A percentile compares a stretch with the other conserved stretches of the same genome.
phyloP scores from a whole-genome alignment of 495 filamentous ascomycete genomes.

The Arthonia radiata region DNA sequence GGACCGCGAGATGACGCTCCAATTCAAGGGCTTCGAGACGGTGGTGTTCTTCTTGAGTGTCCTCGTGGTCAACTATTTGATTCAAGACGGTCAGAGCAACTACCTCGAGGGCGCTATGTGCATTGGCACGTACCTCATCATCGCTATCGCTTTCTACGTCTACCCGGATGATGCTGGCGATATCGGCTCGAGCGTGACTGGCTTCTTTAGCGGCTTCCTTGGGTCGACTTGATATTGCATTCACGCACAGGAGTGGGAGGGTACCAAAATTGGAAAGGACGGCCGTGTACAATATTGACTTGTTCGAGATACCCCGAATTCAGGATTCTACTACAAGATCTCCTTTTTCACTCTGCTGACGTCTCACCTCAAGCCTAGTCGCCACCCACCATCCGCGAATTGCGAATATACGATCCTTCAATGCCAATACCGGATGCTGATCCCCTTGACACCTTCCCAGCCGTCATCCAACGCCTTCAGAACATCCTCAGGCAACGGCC shows the following conservation, averaged over 20 bases:
- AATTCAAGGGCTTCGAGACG: slow-evolving; percentile 84
- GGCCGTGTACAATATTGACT: too few species aligned
- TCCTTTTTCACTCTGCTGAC: too few species aligned
- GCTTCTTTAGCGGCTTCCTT: too few species aligned
- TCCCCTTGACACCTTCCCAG: slow-evolving; percentile 26
- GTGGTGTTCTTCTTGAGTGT: slow-evolving; percentile 80
- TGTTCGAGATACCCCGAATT: too few species aligned
- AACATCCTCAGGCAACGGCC: slow-evolving; percentile 20
- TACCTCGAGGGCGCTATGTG: slow-evolving; percentile 90
- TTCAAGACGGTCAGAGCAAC: slow-evolving; percentile 85
- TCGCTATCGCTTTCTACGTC: slow-evolving; percentile 72
- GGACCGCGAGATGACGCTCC: slow-evolving; percentile 60
- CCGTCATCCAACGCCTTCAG: slow-evolving; percentile 19
- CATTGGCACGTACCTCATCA: slow-evolving; percentile 57
- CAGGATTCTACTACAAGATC: too few species aligned
- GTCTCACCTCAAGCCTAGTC: too few species aligned
- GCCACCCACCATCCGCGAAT: too few species aligned
- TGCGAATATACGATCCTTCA: too few species aligned
- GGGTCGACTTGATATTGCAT: too few species aligned
- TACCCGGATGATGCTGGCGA: slow-evolving; percentile 41
- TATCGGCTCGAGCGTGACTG: slow-evolving; percentile 4
- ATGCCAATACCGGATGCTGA: too few species aligned
- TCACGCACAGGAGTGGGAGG: too few species aligned
- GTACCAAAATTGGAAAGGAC: too few species aligned
- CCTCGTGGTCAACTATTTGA: slow-evolving; percentile 74